Evolutionary conservation across 2,329 filamentous ascomycete species (phyloP).

Genomic region (Lasiodiplodia sp.): DNA sequence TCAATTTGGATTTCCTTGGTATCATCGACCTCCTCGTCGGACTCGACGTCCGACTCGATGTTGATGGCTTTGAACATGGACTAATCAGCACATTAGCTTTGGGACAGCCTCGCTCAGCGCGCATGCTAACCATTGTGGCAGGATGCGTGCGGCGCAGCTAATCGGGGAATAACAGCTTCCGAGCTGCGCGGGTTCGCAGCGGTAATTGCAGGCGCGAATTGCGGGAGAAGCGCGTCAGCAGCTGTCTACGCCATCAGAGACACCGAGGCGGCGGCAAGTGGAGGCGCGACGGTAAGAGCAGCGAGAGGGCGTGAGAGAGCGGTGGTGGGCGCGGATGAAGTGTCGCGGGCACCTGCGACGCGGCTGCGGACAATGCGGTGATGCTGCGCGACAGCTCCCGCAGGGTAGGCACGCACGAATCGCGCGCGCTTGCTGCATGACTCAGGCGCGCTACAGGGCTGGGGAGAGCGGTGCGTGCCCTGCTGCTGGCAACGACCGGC

Average conservation of each 20-base stretch:
- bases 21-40: constrained; percentile 91
- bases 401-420: neutral
- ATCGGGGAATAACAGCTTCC: neutral
- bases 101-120: neutral
- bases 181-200: constrained; percentile 2
- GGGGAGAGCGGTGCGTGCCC: constrained; percentile 2
- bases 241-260: neutral
- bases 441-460: constrained; percentile 16
- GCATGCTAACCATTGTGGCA: constrained; percentile 19
- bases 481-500: constrained; percentile 21
- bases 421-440: constrained; percentile 7
- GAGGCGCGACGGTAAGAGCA: neutral
- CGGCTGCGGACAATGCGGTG: constrained; percentile 20
- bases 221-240: neutral
- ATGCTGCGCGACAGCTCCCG: constrained; percentile 17
- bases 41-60: constrained; percentile 88
- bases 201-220: neutral
- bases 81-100: constrained; percentile 34
- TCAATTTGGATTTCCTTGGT: constrained; percentile 97
- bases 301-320: neutral
- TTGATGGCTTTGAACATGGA: constrained; percentile 85
- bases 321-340: constrained; percentile 1
- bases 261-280: no score
- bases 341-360: constrained; percentile 19
- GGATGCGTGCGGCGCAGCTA: neutral